Base-by-base conservation (phyloP, 345 rosid genomes). In the Tarenaya hassleriana region DNA sequence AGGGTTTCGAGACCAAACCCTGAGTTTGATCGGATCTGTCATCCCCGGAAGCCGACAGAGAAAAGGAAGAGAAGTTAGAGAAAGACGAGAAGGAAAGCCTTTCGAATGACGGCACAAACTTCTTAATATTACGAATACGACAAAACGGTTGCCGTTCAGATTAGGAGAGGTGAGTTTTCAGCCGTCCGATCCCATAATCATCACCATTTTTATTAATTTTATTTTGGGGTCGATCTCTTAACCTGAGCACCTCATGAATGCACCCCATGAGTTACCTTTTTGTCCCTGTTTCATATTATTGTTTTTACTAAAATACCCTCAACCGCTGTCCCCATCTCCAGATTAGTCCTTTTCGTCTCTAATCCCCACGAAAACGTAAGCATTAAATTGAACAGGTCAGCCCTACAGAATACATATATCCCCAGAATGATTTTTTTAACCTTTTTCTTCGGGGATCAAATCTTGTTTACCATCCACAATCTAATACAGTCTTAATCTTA, bases 191-290 rank as follows among this genome's bases (percentile, higher is more conserved):
- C 10, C 16, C 1, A 19, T 42, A 8, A 9, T n/a, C n/a, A 10
- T 16, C 19, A 14, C 1, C 12, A 40, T 12, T 40, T 52, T 21
- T 40, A 0, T 5, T 3, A 14, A 14, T 16, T 39, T 21, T 0
- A 13, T 21, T 43, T 10, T 33, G 50, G 41, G 41, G n/a, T n/a
- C n/a, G n/a, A 5, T 62, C 19, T 47, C 40, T 40, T 61, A 35
- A n/a, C 53, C 48, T 35, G 56, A 60, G 15, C 33, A 33, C n/a
- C 52, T 10, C 53, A 20, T 66, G 1, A 66, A 62, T 58, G 59
- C 59, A 4, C 44, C 21, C n/a, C 62, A 44, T 59, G 58, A 56
- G n/a, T 62, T 58, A 62, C 72, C 66, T 58, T 11, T 67, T 62
- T 67, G 63, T 67, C 66, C 66, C 72, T 49, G 41, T 27, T 41